Conservation (phyloP, 164 flowering plant genomes). For the Saururus chinensis region DNA sequence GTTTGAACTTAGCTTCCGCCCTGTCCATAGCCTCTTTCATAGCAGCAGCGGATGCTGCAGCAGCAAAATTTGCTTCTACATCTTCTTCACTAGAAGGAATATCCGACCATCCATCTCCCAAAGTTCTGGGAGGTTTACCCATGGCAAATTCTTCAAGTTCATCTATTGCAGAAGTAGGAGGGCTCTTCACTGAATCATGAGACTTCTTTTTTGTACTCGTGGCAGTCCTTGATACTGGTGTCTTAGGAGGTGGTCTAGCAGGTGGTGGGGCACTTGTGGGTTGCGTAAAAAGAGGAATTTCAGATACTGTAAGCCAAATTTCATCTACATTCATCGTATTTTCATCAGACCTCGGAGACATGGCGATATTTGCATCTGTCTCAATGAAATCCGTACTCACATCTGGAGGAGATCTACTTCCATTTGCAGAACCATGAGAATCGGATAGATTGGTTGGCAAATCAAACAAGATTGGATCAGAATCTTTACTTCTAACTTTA, state of each 20-base stretch:
- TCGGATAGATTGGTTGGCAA: constrained; percentile 39
- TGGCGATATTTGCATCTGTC: constrained; percentile 21
- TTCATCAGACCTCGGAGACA: constrained; percentile 39
- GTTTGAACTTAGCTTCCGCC: constrained; percentile 85
- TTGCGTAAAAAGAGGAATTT: constrained; percentile 80
- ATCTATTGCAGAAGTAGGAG: constrained; percentile 44
- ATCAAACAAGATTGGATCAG: constrained; percentile 41
- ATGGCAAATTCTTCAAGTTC: constrained; percentile 75
- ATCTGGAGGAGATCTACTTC: constrained; percentile 28
- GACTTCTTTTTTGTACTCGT: constrained; percentile 37
- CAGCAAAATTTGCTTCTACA: constrained; percentile 39
- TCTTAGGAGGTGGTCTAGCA: constrained; percentile 88
- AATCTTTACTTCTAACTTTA: constrained; percentile 24
- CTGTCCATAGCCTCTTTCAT: constrained; percentile 84
- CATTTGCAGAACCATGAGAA: constrained; percentile 25
- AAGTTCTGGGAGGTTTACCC: constrained; percentile 30
- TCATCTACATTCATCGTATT: constrained; percentile 40
- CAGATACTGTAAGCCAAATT: constrained; percentile 84
- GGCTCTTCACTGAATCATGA: constrained; percentile 28
- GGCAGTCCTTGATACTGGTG: constrained; percentile 26
- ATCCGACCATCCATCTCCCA: constrained; percentile 32
- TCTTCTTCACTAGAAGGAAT: constrained; percentile 46
- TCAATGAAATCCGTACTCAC: constrained; percentile 23
- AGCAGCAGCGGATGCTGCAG: constrained; percentile 74
- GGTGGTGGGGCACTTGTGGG: constrained; percentile 97